Percentiles rank a stretch among this genome's conserved stretches.
Conservation (phyloP, 2,329 filamentous ascomycete genomes). For the Teratosphaeriaceae sp. region DNA sequence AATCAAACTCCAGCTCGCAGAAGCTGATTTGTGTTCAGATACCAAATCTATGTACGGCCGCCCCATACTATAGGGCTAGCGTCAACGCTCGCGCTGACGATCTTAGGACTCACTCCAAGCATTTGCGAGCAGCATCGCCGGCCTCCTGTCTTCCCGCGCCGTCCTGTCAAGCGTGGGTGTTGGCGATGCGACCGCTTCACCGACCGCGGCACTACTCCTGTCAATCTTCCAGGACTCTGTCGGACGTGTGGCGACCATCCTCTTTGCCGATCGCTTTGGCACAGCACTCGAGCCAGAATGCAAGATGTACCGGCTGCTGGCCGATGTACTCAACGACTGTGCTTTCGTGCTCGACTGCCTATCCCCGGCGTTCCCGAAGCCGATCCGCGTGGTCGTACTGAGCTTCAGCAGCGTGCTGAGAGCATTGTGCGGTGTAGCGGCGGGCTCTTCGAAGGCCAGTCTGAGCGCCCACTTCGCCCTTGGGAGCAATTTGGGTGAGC, state of each 20-base stretch:
- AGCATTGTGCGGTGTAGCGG: slow-evolving; percentile 80
- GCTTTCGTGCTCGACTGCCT: slow-evolving; percentile 82
- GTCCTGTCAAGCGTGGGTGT: slow-evolving; percentile 75
- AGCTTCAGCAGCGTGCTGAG: slow-evolving; percentile 56
- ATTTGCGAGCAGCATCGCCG: slow-evolving; percentile 75
- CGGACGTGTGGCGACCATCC: slow-evolving; percentile 74
- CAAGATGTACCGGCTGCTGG: slow-evolving; percentile 81
- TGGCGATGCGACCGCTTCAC: slow-evolving; percentile 69
- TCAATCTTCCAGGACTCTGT: slow-evolving; percentile 77
- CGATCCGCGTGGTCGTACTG: slow-evolving; percentile 50
- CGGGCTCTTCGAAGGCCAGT: slow-evolving; percentile 82
- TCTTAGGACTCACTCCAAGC: slow-evolving; percentile 66
- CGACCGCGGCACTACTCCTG: slow-evolving; percentile 73
- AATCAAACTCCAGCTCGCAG: not conserved
- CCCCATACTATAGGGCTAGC: not conserved
- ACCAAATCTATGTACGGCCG: slow-evolving; percentile 58
- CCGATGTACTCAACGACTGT: slow-evolving; percentile 81
- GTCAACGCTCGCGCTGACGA: not conserved
- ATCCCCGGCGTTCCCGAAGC: slow-evolving; percentile 63
- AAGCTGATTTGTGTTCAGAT: slow-evolving; percentile 36
- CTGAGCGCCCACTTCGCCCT: slow-evolving; percentile 87
- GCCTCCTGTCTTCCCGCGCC: slow-evolving; percentile 72
- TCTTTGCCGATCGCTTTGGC: slow-evolving; percentile 77
- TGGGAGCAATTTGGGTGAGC: slow-evolving; percentile 79
- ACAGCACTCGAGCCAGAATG: slow-evolving; percentile 82